These are phyloP conservation scores for Lactarius deliciosus DNA, from an alignment of 768 basidiomycete species.

Conservation along the genomic window DNA sequence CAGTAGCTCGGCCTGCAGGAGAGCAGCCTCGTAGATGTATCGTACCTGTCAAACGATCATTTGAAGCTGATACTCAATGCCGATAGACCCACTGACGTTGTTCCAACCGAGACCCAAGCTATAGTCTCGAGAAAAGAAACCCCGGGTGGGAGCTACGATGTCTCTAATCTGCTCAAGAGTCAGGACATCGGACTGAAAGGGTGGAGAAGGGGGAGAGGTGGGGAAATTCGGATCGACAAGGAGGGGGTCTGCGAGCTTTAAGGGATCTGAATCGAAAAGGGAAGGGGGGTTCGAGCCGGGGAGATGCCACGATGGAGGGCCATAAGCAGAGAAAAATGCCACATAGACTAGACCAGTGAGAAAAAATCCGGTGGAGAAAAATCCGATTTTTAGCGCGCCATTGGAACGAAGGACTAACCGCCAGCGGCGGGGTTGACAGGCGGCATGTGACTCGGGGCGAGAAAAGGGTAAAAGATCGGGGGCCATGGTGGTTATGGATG, in stretches of 20 bases:
- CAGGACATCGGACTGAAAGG: slow-evolving; percentile 24
- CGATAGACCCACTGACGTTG: slow-evolving; percentile 38
- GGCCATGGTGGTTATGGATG: not conserved
- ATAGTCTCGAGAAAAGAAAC: slow-evolving; percentile 46
- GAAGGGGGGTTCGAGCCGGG: not conserved
- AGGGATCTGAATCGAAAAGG: not conserved
- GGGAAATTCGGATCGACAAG: not conserved
- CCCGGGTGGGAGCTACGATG: slow-evolving; percentile 40
- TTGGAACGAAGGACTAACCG: not conserved
- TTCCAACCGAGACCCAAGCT: slow-evolving; percentile 49
- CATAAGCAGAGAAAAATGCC: slow-evolving; percentile 1
- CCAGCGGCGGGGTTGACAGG: slow-evolving; percentile 8
- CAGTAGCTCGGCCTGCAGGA: slow-evolving; percentile 45
- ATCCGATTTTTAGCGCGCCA: not conserved
- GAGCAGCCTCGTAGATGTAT: slow-evolving; percentile 48
- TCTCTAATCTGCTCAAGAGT: slow-evolving; percentile 37
- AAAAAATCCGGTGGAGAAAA: slow-evolving; percentile 15
- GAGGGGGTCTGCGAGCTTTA: not conserved
- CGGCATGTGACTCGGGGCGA: not conserved
- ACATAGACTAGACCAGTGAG: slow-evolving; percentile 18
- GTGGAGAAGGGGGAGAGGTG: not conserved
- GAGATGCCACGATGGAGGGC: not conserved
- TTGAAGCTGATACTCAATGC: not conserved
- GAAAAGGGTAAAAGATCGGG: not conserved
- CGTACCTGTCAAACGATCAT: slow-evolving; percentile 39